A percentile compares a stretch with the other conserved stretches of the same genome.
Evolutionary conservation across 2,329 filamentous ascomycete genomes (phyloP).

Genomic region (Botrytis sinoallii): DNA sequence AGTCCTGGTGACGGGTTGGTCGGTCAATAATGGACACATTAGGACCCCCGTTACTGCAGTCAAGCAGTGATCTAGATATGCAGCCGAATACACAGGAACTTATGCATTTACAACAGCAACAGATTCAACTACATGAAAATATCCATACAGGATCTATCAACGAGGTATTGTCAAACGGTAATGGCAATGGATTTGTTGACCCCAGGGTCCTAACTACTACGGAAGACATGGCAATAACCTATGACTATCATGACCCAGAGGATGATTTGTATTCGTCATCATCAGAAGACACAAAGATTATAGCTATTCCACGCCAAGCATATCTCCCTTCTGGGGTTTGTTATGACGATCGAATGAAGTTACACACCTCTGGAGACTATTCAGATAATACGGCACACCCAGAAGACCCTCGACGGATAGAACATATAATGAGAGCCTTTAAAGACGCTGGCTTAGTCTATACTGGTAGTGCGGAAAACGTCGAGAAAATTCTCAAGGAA

Average conservation of each 20-base stretch:
- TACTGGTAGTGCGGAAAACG: conserved; percentile 53
- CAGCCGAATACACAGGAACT: conserved; percentile 5
- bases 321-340: conserved; percentile 69
- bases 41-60: conserved; percentile 16
- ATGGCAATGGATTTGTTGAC: conserved; percentile 31
- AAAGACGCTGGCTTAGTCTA: conserved; percentile 77
- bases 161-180: conserved; percentile 21
- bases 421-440: conserved; percentile 88
- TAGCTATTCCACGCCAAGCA: conserved; percentile 20
- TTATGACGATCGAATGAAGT: conserved; percentile 94
- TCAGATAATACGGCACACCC: conserved; percentile 77
- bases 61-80: conserved; percentile 26
- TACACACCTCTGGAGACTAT: conserved; percentile 83
- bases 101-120: neutral
- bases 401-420: conserved; percentile 89
- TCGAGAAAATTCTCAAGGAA: conserved; percentile 50
- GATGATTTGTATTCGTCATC: conserved; percentile 23
- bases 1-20: neutral
- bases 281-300: conserved; percentile 17
- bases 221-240: conserved; percentile 21
- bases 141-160: conserved; percentile 1
- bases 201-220: conserved; percentile 27
- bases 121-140: conserved; percentile 23
- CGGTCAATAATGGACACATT: conserved; percentile 2
- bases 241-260: conserved; percentile 19